These are phyloP conservation scores for Hanseniaspora valbyensis DNA, from an alignment of 805 yeast genomes.

Conservation along the genomic window DNA sequence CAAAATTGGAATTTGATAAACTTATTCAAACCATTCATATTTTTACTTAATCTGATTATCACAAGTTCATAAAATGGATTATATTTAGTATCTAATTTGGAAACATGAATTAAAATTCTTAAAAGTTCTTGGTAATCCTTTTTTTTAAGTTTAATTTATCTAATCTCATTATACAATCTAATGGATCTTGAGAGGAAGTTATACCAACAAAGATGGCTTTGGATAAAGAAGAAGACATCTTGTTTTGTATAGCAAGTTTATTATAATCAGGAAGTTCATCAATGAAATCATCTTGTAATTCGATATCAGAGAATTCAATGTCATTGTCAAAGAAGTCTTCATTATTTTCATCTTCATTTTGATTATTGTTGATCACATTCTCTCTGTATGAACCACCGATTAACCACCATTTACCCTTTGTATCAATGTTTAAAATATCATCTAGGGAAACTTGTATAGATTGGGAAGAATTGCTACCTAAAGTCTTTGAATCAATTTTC, in stretches of 20 bases:
- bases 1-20: slow-evolving; percentile 63
- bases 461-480: slow-evolving; percentile 32
- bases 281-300: slow-evolving; percentile 46
- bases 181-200: slow-evolving; percentile 88
- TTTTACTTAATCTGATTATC: slow-evolving; percentile 36
- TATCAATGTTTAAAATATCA: slow-evolving; percentile 67
- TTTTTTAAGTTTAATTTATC: slow-evolving; percentile 69
- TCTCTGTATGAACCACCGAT: slow-evolving; percentile 98
- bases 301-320: slow-evolving; percentile 28
- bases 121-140: slow-evolving; percentile 83
- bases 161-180: slow-evolving; percentile 73
- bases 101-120: slow-evolving; percentile 72
- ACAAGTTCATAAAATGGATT: slow-evolving; percentile 69
- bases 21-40: slow-evolving; percentile 52
- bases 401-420: slow-evolving; percentile 97
- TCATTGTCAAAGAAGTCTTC: slow-evolving; percentile 21
- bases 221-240: slow-evolving; percentile 93
- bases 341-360: slow-evolving; percentile 12
- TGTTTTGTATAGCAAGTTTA: slow-evolving; percentile 68
- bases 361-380: slow-evolving; percentile 23
- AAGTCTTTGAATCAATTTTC: slow-evolving; percentile 28
- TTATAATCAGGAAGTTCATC: slow-evolving; percentile 77
- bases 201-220: slow-evolving; percentile 87
- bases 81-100: slow-evolving; percentile 63
- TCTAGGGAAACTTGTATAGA: slow-evolving; percentile 74